phyloP scores from a whole-genome alignment of 2,329 filamentous ascomycete genomes.

The Curvularia lunata region DNA sequence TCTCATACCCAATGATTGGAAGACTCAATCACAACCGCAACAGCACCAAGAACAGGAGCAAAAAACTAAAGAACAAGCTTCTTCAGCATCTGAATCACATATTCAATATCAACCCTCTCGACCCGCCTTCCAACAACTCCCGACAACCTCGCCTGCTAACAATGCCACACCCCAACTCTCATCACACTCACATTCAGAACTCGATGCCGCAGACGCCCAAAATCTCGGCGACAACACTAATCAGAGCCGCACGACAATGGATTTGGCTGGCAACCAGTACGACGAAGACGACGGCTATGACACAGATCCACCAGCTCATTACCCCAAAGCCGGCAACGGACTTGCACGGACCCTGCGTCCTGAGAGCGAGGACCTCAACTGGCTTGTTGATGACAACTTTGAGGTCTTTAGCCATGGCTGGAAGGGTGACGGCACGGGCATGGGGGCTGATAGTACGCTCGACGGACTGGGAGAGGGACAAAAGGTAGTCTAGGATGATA shows the following conservation, averaged over 20 bases:
- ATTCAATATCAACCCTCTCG: slow-evolving; percentile 22
- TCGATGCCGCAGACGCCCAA: slow-evolving; percentile 44
- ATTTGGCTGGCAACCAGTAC: slow-evolving; percentile 34
- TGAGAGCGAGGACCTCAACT: slow-evolving; percentile 65
- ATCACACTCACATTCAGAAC: slow-evolving; percentile 31
- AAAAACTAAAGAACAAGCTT: neutral
- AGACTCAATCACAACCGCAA: slow-evolving; percentile 17
- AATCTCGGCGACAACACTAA: slow-evolving; percentile 35
- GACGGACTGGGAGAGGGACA: slow-evolving; percentile 24
- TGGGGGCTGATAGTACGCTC: slow-evolving; percentile 38
- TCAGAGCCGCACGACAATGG: slow-evolving; percentile 26
- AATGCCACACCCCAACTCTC: slow-evolving; percentile 32
- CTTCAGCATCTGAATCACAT: slow-evolving; percentile 10
- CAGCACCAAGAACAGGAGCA: slow-evolving; percentile 15
- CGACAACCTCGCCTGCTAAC: slow-evolving; percentile 41
- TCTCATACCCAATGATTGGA: slow-evolving; percentile 30
- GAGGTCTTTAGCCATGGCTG: slow-evolving; percentile 63
- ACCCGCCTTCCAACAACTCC: slow-evolving; percentile 14
- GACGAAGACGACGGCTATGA: slow-evolving; percentile 61
- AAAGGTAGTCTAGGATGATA: slow-evolving; percentile 21
- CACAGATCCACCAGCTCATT: slow-evolving; percentile 61
- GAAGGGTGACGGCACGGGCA: slow-evolving; percentile 44
- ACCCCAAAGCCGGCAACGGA: slow-evolving; percentile 68
- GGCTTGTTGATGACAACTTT: slow-evolving; percentile 66
- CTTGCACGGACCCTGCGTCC: slow-evolving; percentile 60